phyloP scores from a whole-genome alignment of 2,329 filamentous ascomycete genomes.

The Endocalyx cinctus region DNA sequence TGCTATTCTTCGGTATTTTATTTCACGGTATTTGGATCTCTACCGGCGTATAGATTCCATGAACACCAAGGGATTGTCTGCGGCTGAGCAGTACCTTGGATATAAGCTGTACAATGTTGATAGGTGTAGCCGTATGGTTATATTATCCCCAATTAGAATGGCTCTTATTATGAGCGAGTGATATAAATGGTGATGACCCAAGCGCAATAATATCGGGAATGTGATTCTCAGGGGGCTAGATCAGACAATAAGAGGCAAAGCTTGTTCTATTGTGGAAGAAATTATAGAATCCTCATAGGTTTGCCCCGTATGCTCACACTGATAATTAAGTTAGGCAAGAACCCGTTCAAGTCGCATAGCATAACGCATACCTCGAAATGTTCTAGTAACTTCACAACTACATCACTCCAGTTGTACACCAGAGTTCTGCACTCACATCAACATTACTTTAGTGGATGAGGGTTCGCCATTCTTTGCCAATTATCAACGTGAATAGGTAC shows the following conservation, averaged over 20 bases:
- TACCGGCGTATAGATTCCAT: no score
- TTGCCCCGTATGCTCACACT: constrained; percentile 14
- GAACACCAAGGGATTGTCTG: no score
- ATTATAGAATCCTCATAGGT: no score
- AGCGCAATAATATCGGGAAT: constrained; percentile 15
- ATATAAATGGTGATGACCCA: constrained; percentile 15
- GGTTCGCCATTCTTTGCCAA: neutral
- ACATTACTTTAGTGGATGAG: constrained; percentile 11
- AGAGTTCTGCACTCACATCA: no score
- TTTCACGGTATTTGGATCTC: no score
- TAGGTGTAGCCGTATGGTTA: neutral
- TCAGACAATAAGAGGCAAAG: constrained; percentile 12
- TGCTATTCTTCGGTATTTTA: no score
- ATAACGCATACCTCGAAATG: constrained; percentile 21
- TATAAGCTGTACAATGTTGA: no score
- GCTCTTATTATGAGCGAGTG: constrained; percentile 11
- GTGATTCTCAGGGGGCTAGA: constrained; percentile 15
- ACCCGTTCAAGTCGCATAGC: constrained; percentile 28
- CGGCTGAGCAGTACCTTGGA: no score
- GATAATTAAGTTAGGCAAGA: constrained; percentile 27
- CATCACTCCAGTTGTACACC: constrained; percentile 15
- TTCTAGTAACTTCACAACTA: constrained; percentile 18
- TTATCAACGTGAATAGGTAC: neutral
- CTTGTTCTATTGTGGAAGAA: no score
- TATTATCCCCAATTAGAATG: constrained; percentile 2